A percentile compares a stretch with the other conserved stretches of the same genome.
These are phyloP conservation scores for Tylopilus orsonianus DNA, from an alignment of 1,284 basidiomycete species.

Conservation along the genomic window DNA sequence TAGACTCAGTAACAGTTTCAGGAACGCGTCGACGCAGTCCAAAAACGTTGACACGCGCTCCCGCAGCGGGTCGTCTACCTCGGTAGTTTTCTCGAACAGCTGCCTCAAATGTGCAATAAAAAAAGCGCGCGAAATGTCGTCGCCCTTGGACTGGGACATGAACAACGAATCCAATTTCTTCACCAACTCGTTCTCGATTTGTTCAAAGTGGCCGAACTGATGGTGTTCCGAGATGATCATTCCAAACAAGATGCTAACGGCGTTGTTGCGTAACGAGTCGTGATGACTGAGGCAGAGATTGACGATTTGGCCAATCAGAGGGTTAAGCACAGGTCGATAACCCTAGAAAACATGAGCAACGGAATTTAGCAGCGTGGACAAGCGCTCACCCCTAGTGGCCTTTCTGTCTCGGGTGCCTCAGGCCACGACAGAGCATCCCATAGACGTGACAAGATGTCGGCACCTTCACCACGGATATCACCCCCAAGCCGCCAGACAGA, in stretches of 20 bases:
- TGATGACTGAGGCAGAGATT: slow-evolving; percentile 94
- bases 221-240: slow-evolving; percentile 96
- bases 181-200: slow-evolving; percentile 93
- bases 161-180: slow-evolving; percentile 90
- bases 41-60: slow-evolving; percentile 82
- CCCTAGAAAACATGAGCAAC: slow-evolving; percentile 46
- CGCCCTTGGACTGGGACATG: slow-evolving; percentile 88
- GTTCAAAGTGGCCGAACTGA: slow-evolving; percentile 76
- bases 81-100: slow-evolving; percentile 81
- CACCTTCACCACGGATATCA: slow-evolving; percentile 91
- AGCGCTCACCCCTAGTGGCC: slow-evolving; percentile 59
- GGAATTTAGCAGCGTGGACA: background rate
- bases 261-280: slow-evolving; percentile 86
- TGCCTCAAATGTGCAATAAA: slow-evolving; percentile 92
- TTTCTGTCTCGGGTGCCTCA: slow-evolving; percentile 54
- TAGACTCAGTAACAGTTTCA: slow-evolving; percentile 89
- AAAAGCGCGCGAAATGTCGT: slow-evolving; percentile 88
- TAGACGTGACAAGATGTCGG: slow-evolving; percentile 76
- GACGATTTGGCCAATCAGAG: slow-evolving; percentile 89
- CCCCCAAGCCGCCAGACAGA: slow-evolving; percentile 96
- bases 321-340: slow-evolving; percentile 80
- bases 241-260: slow-evolving; percentile 90
- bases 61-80: slow-evolving; percentile 78
- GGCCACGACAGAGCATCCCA: slow-evolving; percentile 90
- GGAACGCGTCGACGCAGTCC: slow-evolving; percentile 89